Percentiles rank a stretch among this genome's conserved stretches.
phyloP scores from a whole-genome alignment of 805 yeast genomes.

The Lipomyces kockii region DNA sequence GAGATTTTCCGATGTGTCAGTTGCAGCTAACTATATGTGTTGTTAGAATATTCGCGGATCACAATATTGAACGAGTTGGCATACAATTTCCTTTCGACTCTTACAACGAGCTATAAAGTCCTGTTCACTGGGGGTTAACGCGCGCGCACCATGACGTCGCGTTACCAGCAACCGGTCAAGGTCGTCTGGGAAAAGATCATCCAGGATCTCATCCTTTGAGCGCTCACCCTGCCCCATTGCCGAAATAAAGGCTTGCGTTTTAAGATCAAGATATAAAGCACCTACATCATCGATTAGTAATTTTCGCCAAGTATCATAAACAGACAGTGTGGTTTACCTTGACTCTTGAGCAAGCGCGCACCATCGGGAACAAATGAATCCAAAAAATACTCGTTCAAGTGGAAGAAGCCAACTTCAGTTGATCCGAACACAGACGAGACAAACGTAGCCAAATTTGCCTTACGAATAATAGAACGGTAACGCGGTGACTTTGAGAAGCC shows the following conservation, averaged over 20 bases:
- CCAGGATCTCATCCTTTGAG: constrained; percentile 66
- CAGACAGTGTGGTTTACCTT: constrained; percentile 46
- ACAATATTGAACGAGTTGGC: neutral
- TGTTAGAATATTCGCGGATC: neutral
- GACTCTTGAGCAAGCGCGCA: constrained; percentile 74
- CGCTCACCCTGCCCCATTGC: constrained; percentile 69
- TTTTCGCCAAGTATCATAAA: constrained; percentile 41
- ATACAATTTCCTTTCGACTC: constrained; percentile 60
- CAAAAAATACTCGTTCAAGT: constrained; percentile 80
- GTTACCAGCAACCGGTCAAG: constrained; percentile 53
- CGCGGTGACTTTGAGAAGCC: constrained; percentile 26
- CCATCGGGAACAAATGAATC: constrained; percentile 81
- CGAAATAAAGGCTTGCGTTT: constrained; percentile 93
- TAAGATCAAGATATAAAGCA: constrained; percentile 75
- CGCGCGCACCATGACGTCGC: constrained; percentile 42
- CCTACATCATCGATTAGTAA: constrained; percentile 35
- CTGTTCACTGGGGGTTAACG: constrained; percentile 71
- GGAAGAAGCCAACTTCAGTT: constrained; percentile 83
- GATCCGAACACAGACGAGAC: constrained; percentile 84
- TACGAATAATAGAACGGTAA: constrained; percentile 68
- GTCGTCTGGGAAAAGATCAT: constrained; percentile 73
- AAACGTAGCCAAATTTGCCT: constrained; percentile 86
- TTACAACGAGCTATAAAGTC: constrained; percentile 80
- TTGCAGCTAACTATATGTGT: constrained; percentile 49
- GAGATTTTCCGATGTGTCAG: constrained; percentile 55